A percentile compares a stretch with the other conserved stretches of the same genome.
These are phyloP conservation scores for Elongisporangium prolatum DNA, from an alignment of 352 stramenopile species.

Conservation along the genomic window DNA sequence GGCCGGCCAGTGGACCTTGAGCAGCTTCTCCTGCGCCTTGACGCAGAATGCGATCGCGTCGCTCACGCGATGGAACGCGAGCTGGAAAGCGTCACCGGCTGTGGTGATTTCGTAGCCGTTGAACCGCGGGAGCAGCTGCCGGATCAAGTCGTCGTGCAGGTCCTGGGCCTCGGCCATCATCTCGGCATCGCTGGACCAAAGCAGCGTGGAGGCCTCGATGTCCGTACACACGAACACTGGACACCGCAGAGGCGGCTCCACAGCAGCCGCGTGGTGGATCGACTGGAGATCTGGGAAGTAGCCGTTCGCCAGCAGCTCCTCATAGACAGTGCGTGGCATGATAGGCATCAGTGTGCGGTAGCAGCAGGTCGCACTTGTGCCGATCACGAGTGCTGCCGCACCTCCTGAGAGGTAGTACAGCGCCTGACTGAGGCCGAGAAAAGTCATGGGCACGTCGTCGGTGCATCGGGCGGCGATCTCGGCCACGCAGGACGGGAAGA, in stretches of 20 bases:
- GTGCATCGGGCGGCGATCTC: constrained; percentile 26
- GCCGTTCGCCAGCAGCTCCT: constrained; percentile 55
- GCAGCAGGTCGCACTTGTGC: constrained; percentile 56
- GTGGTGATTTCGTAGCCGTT: constrained; percentile 83
- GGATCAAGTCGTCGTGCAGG: constrained; percentile 69
- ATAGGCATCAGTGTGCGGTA: constrained; percentile 52
- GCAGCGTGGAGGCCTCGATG: constrained; percentile 70
- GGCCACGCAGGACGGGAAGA: constrained; percentile 57
- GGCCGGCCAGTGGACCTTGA: constrained; percentile 51
- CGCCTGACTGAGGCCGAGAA: constrained; percentile 40
- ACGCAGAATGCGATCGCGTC: constrained; percentile 66
- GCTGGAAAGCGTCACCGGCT: constrained; percentile 69
- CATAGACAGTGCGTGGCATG: constrained; percentile 56
- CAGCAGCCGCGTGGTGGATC: constrained; percentile 23
- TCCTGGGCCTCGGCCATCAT: constrained; percentile 64
- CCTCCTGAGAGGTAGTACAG: constrained; percentile 62
- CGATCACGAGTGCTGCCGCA: constrained; percentile 54
- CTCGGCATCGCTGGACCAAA: constrained; percentile 45
- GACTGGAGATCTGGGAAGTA: constrained; percentile 39
- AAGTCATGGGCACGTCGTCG: constrained; percentile 29
- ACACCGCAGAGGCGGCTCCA: constrained; percentile 38
- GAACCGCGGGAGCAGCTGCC: constrained; percentile 40
- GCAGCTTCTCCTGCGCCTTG: constrained; percentile 57
- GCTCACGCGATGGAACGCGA: constrained; percentile 65
- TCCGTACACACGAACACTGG: constrained; percentile 82